Base-by-base conservation (phyloP, 2,329 filamentous ascomycete genomes). In the Plectosphaerella plurivora region DNA sequence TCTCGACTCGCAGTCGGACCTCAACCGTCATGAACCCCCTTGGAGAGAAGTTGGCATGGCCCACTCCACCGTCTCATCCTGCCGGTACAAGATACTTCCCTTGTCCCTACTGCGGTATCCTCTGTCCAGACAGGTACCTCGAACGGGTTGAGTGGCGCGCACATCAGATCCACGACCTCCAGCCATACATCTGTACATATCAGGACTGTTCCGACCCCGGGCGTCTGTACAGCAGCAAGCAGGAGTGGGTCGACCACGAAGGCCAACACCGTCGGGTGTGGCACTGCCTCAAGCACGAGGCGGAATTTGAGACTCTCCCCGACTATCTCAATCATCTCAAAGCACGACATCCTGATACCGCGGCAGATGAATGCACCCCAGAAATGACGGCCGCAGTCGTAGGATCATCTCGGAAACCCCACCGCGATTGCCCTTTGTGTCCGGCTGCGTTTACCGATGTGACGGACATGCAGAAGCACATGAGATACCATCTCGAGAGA, bases 191-290 rank as follows among this genome's bases (percentile, higher is more conserved):
- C 15, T 60, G 58, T 47, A 60, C 58, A 3, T 59, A 60, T 28
- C 45, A 57, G 49, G 44, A 49, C 18, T 60, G 58, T 12, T 16
- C 39, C 16, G 56, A 58, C 20, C 53, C 55, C 16, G n/a, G 55
- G 25, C 51, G 55, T 4, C 45, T 57, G 1, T 60, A 60, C 41
- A 52, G 51, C 7, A 45, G 47, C 4, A 54, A 36, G 20, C 49
- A 57, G 41, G 58, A 59, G 24, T 60, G 56, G 56, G 49, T 59
- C n/a, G 46, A 58, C 16, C 58, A 60, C n/a, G 58, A 60, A 39
- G 53, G 35, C 36, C 55, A 55, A 28, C 58, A 60, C 35, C 44
- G 28, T 5, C 42, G 51, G 3, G 53, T 57, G 1, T 60, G 56
- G 56, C 49, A 53, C 25, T 60, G 58, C 22, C 42, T 51, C 18